Base-by-base conservation (phyloP, 2,329 filamentous ascomycete species). In the Ophiostoma sp. region DNA sequence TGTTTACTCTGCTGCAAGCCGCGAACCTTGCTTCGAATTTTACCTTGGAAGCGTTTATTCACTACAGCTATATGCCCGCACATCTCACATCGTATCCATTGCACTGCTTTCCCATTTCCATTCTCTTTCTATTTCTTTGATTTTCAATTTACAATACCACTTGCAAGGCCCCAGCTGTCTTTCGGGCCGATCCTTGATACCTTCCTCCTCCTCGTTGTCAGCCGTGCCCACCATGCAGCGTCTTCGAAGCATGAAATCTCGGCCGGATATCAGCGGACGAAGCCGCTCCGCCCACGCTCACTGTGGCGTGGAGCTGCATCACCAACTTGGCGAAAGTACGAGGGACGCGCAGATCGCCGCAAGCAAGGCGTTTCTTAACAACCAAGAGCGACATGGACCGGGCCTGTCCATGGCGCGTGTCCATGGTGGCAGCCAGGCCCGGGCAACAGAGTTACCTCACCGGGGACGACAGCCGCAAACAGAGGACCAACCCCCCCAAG, bases 331-430 rank as follows among this genome's bases (percentile, higher is more conserved):
- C 11, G 75, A 78, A 3, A 83, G 84, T 2, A 81, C 84, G 65
- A 80, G 84, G 67, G 85, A 89, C 75, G 88, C 88, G 7, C 83
- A 86, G 52, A 81, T 84, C 52, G 88, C 88, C 36, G 88, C 88
- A 7, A 78, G 80, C 45, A 79, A 87, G 73, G 89, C 88, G 1
- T 90, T 85, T 74, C 75, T 78, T 6, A 80, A 83, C 69, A 83
- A 84, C n/a, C 79, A 79, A 67, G 78, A 79, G 47, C 63, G 42
- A 6, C 36, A 27, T 18, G 42, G 38, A 5, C 8, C 11, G n/a
- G 40, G 7, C 18, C 40, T n/a, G 4, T 9, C 38, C 38, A n/a
- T 9, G 3, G 7, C 16, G 5, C n/a, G 5, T 14, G 14, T n/a
- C 5, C 6, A 3, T 18, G 60, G n/a, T 8, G 60, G n/a, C 8